Evolutionary conservation across 352 stramenopile species (phyloP).

Genomic region (Globisporangium polare): DNA sequence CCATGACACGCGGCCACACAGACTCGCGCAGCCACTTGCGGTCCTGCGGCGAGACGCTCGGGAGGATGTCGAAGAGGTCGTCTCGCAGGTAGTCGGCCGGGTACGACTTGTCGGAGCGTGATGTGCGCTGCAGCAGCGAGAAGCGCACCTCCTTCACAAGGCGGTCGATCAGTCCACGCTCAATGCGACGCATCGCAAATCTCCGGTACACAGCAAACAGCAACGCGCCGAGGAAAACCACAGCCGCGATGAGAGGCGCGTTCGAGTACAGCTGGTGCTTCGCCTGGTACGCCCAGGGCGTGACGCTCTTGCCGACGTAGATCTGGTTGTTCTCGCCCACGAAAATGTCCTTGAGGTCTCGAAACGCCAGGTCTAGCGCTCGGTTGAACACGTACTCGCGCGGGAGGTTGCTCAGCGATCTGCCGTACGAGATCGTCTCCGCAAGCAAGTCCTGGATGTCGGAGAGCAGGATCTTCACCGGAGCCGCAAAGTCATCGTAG

Average conservation of each 20-base stretch:
- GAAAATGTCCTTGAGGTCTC: conserved; percentile 48
- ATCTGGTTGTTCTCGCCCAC: conserved; percentile 44
- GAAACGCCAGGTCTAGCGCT: conserved; percentile 53
- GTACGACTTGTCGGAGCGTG: conserved; percentile 37
- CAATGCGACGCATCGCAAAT: conserved; percentile 35
- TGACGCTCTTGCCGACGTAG: conserved; percentile 36
- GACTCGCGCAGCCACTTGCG: conserved; percentile 48
- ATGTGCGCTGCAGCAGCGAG: conserved; percentile 44
- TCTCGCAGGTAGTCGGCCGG: conserved; percentile 56
- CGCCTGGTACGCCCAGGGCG: conserved; percentile 50
- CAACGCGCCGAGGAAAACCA: conserved; percentile 26
- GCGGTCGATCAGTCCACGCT: conserved; percentile 49
- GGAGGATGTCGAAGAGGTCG: conserved; percentile 45
- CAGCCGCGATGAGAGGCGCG: conserved; percentile 32
- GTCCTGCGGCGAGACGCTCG: conserved; percentile 28
- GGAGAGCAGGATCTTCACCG: conserved; percentile 42
- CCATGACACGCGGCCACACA: conserved; percentile 56
- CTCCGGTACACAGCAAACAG: conserved; percentile 31
- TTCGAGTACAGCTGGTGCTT: conserved; percentile 46
- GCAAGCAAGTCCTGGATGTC: conserved; percentile 47
- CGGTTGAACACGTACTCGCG: conserved; percentile 58
- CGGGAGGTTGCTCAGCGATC: conserved; percentile 36
- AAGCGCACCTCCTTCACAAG: conserved; percentile 72
- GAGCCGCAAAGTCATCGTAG: conserved; percentile 17
- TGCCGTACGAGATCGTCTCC: conserved; percentile 35